Conservation (phyloP, 805 yeast species). For the Candida boidinii region DNA sequence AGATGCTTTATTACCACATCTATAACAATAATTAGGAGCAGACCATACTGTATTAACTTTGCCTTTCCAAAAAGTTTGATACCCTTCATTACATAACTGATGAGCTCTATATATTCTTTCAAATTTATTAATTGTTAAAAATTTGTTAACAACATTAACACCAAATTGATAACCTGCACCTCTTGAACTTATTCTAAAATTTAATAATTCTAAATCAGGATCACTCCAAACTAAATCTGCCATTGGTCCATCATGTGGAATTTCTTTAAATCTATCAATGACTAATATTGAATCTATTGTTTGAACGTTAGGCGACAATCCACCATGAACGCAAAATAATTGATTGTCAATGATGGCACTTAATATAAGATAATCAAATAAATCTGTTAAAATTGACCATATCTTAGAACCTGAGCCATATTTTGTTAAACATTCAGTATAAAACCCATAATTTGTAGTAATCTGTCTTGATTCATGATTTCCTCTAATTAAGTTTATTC, state of each 20-base stretch:
- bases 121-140: constrained; percentile 68
- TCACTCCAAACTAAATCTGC: constrained; percentile 99
- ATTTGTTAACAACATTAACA: constrained; percentile 78
- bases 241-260: constrained; percentile 99
- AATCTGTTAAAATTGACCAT: constrained; percentile 85
- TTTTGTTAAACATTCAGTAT: constrained; percentile 86
- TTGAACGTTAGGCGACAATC: constrained; percentile 90
- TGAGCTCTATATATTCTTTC: constrained; percentile 87
- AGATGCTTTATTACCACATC: constrained; percentile 97
- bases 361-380: constrained; percentile 84
- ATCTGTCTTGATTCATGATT: constrained; percentile 96
- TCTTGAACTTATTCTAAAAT: constrained; percentile 83
- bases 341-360: constrained; percentile 86
- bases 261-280: constrained; percentile 86
- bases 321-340: constrained; percentile 95
- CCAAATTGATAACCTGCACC: constrained; percentile 99
- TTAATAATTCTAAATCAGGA: constrained; percentile 76
- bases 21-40: constrained; percentile 94
- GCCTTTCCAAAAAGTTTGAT: constrained; percentile 84
- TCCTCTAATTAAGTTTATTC: constrained; percentile 82
- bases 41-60: constrained; percentile 95
- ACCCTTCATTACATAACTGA: constrained; percentile 95
- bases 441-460: constrained; percentile 95
- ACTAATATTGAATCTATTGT: constrained; percentile 86
- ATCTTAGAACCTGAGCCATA: constrained; percentile 68